Conservation (phyloP, 768 basidiomycete genomes). For the Termitomyces titanicus region DNA sequence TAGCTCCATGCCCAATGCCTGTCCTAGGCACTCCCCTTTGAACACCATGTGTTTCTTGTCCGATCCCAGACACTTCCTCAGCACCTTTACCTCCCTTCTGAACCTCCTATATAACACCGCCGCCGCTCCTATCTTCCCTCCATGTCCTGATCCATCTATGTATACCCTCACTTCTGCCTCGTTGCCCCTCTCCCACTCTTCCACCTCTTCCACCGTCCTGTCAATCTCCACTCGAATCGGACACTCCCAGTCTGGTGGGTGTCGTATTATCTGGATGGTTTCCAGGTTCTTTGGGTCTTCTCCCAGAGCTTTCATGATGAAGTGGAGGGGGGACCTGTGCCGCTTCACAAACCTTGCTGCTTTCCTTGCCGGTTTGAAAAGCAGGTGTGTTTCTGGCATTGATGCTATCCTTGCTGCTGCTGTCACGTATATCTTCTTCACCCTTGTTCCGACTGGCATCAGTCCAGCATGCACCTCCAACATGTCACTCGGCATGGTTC, state of each 20-base stretch:
- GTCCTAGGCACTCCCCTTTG: too few relatives aligned
- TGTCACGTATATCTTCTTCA: not conserved
- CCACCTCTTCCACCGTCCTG: not conserved
- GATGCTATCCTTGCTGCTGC: not conserved
- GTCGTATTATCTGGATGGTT: not conserved
- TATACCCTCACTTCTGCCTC: not conserved
- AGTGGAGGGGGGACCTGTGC: not conserved
- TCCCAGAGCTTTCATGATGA: not conserved
- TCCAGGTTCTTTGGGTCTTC: not conserved
- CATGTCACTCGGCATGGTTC: not conserved
- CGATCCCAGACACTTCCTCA: too few relatives aligned
- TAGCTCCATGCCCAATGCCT: too few relatives aligned
- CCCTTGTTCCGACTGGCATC: not conserved
- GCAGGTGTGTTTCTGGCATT: not conserved
- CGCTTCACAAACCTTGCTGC: not conserved
- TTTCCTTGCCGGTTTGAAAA: not conserved
- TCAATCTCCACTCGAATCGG: not conserved
- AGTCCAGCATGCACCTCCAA: not conserved
- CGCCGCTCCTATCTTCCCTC: too few relatives aligned
- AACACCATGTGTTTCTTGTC: too few relatives aligned
- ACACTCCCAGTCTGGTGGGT: not conserved
- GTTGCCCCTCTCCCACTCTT: not conserved
- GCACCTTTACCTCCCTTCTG: too few relatives aligned
- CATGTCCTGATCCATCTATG: not conserved
- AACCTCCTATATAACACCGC: too few relatives aligned